Base-by-base conservation (phyloP, 202 grass and related monocot species). In the Saccharum hybrid region DNA sequence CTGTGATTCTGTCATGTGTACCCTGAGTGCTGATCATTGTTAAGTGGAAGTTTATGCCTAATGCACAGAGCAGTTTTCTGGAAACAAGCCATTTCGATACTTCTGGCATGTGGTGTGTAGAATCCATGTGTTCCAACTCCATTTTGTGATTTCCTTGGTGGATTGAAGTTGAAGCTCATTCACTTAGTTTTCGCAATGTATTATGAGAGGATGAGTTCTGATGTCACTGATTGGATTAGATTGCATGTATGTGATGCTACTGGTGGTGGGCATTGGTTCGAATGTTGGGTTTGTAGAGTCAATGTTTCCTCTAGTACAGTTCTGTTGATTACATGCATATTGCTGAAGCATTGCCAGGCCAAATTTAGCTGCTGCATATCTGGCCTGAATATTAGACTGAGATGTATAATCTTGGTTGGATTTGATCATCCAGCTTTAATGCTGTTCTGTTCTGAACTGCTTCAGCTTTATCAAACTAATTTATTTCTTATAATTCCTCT, bases 381-480 rank as follows among this genome's bases (percentile, higher is more conserved):
- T 57, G 7, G 4, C 36, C 54, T 81, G 22, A 43, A 76, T 69
- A 16, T 45, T 75, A 63, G 1, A 33, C 10, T 61, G 39, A 16
- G 5, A 74, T 41, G 54, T 19, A 30, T 83, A 68, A 63, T 63
- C 28, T 77, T 73, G 11, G 23, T 86, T 57, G 23, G 40, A 37
- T 80, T 71, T 30, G 26, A 2, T 28, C 0, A 56, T 70, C 19
- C 10, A 71, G 10, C 26, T 76, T 76, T 84, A 61, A 10, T 57
- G 33, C 4, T 63, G 33, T 38, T 23, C 33, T 74, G 42, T 33
- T 63, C 6, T 69, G 19, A 59, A 76, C 21, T 79, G 74, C 42
- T 75, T 21, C 41, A 64, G 3, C 56, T 26, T 63, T n/a, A 11
- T 75, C 57, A 59, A 73, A 67, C 30, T 19, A 31, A n/a, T 65